phyloP scores from a whole-genome alignment of 352 stramenopile species.

The Pythium pyrilobum region DNA sequence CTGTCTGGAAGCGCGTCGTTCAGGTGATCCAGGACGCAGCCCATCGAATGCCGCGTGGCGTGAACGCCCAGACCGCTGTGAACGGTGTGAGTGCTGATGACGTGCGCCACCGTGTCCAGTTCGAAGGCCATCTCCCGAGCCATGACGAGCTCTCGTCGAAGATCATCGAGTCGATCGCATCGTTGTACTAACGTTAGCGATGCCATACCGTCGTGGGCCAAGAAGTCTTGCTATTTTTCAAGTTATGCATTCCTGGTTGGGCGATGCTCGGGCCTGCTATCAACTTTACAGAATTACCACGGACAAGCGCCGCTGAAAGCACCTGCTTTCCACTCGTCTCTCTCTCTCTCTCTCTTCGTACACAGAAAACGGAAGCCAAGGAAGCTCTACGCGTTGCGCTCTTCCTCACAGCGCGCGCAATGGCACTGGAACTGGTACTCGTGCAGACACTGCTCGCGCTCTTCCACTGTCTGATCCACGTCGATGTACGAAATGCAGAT shows the following conservation, averaged over 20 bases:
- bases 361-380: too few relatives aligned
- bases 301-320: too few relatives aligned
- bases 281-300: too few relatives aligned
- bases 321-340: too few relatives aligned
- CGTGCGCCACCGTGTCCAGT: slow-evolving; percentile 28
- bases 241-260: too few relatives aligned
- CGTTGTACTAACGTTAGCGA: slow-evolving; percentile 34
- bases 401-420: slow-evolving; percentile 58
- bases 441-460: slow-evolving; percentile 74
- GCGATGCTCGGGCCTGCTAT: too few relatives aligned
- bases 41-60: slow-evolving; percentile 14
- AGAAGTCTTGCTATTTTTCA: too few relatives aligned
- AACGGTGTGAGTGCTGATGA: slow-evolving; percentile 13
- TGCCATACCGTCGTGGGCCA: too few relatives aligned
- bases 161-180: slow-evolving; percentile 42
- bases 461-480: slow-evolving; percentile 63
- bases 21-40: slow-evolving; percentile 38
- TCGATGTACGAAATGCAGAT: slow-evolving; percentile 96
- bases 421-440: slow-evolving; percentile 81
- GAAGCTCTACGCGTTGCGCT: slow-evolving; percentile 55
- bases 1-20: slow-evolving; percentile 50
- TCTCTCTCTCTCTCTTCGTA: not conserved
- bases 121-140: slow-evolving; percentile 36
- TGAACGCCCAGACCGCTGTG: slow-evolving; percentile 6
- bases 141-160: slow-evolving; percentile 59